These are phyloP conservation scores for Aeschynomene evenia DNA, from an alignment of 306 rosid genomes.

Conservation along the genomic window DNA sequence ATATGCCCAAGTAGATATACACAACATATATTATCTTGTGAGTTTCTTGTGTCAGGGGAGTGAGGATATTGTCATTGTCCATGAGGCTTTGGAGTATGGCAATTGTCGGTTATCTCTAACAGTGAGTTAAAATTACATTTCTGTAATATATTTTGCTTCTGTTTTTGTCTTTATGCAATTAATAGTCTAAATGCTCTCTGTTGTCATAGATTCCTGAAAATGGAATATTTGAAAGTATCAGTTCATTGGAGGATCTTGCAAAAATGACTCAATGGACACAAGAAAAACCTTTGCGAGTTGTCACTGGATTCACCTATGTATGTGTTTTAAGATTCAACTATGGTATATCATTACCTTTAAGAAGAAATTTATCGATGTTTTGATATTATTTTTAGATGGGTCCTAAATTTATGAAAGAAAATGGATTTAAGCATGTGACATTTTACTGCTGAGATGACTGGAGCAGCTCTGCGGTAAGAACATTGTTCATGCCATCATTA, in stretches of 20 bases:
- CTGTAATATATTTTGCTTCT: neutral
- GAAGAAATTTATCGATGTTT: conserved; percentile 16
- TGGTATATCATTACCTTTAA: neutral
- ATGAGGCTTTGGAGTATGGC: conserved; percentile 85
- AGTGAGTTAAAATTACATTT: conserved; percentile 49
- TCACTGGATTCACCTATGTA: conserved; percentile 92
- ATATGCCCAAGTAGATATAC: neutral
- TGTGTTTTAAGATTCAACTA: conserved; percentile 17
- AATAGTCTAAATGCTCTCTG: neutral
- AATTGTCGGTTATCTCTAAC: conserved; percentile 82
- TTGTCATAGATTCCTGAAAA: conserved; percentile 77
- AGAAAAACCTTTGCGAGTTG: conserved; percentile 79
- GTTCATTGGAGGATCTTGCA: conserved; percentile 71
- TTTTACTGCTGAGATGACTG: conserved; percentile 95
- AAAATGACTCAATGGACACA: conserved; percentile 90
- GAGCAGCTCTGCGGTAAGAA: conserved; percentile 97
- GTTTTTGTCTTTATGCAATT: neutral
- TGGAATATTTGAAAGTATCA: conserved; percentile 83
- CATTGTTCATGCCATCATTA: conserved; percentile 13
- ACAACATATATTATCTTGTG: neutral
- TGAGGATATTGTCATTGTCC: conserved; percentile 78
- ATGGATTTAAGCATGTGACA: conserved; percentile 68
- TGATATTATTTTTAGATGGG: conserved; percentile 60
- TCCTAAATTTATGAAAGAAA: conserved; percentile 82
- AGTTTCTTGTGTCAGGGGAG: conserved; percentile 47